phyloP scores from a whole-genome alignment of 2,329 filamentous ascomycete species.

The Cordyceps militaris region DNA sequence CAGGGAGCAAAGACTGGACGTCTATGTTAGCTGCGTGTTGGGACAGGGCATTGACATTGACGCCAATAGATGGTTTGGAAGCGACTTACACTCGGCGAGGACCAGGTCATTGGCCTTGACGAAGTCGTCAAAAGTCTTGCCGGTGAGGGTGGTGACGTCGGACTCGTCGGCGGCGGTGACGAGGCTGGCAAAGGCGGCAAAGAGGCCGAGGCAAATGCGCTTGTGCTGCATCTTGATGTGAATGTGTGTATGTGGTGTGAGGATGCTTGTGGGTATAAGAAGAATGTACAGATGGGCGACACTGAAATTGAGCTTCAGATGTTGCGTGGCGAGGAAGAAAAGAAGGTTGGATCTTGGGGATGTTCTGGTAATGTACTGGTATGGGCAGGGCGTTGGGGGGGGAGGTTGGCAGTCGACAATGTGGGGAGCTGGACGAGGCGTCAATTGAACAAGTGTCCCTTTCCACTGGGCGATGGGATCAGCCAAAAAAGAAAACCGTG shows the following conservation, averaged over 20 bases:
- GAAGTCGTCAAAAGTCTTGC: conserved; percentile 81
- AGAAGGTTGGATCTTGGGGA: conserved; percentile 16
- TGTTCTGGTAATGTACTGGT: conserved; percentile 19
- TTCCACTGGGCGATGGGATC: conserved; percentile 16
- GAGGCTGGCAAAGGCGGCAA: conserved; percentile 47
- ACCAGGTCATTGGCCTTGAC: conserved; percentile 81
- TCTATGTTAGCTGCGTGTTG: conserved; percentile 28
- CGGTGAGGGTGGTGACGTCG: conserved; percentile 78
- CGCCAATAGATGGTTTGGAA: not conserved
- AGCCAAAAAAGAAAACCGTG: not conserved
- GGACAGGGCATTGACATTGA: not conserved
- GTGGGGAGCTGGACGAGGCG: conserved; percentile 19
- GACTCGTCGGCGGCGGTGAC: conserved; percentile 57
- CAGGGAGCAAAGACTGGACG: conserved; percentile 80
- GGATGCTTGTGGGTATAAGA: not conserved
- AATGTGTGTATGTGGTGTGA: not conserved
- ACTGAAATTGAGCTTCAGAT: conserved; percentile 15
- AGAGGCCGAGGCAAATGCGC: conserved; percentile 45
- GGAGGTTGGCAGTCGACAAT: conserved; percentile 24
- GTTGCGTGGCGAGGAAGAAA: conserved; percentile 11
- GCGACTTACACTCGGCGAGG: conserved; percentile 83
- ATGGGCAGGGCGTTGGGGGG: conserved; percentile 14
- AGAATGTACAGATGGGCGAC: conserved; percentile 17
- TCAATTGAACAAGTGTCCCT: conserved; percentile 41
- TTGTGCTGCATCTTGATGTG: conserved; percentile 40